Evolutionary conservation across 441 rosid species (phyloP).

Genomic region (Adansonia madagascariensis): DNA sequence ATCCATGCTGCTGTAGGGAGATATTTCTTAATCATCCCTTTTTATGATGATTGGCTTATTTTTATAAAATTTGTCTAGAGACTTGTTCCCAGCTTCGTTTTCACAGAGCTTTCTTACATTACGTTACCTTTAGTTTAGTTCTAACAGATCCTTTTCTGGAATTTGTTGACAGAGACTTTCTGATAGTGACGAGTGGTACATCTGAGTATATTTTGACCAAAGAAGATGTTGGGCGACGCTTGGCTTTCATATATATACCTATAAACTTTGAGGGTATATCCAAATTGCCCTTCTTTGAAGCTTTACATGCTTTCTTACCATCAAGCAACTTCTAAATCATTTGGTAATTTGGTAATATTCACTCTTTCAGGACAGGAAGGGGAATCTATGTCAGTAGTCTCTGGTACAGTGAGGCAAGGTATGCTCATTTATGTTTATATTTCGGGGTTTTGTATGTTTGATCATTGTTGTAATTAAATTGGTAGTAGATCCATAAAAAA

Average conservation of each 20-base stretch:
- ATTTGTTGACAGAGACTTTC: slow-evolving; percentile 62
- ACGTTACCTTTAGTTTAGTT: neutral
- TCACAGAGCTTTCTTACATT: slow-evolving; percentile 3
- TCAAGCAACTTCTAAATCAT: slow-evolving; percentile 21
- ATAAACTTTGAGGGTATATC: slow-evolving; percentile 90
- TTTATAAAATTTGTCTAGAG: neutral
- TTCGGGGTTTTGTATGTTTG: slow-evolving; percentile 14
- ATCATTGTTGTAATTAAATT: slow-evolving; percentile 9
- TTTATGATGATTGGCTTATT: slow-evolving; percentile 8
- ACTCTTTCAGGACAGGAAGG: slow-evolving; percentile 89
- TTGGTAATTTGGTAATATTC: slow-evolving; percentile 17
- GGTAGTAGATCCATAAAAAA: slow-evolving; percentile 17
- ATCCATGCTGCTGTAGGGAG: neutral
- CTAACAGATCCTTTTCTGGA: slow-evolving; percentile 16
- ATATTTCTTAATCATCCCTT: neutral
- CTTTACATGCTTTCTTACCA: slow-evolving; percentile 23
- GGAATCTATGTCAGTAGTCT: slow-evolving; percentile 65
- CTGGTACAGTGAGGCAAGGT: slow-evolving; percentile 84
- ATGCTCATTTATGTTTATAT: slow-evolving; percentile 32
- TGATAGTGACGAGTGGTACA: slow-evolving; percentile 73
- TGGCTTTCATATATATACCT: slow-evolving; percentile 87
- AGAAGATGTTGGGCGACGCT: slow-evolving; percentile 81
- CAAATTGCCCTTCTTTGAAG: slow-evolving; percentile 25
- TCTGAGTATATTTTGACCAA: slow-evolving; percentile 80
- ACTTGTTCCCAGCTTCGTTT: neutral